Conservation (phyloP, 208 protist species). For the Wallacemonas sp. region DNA sequence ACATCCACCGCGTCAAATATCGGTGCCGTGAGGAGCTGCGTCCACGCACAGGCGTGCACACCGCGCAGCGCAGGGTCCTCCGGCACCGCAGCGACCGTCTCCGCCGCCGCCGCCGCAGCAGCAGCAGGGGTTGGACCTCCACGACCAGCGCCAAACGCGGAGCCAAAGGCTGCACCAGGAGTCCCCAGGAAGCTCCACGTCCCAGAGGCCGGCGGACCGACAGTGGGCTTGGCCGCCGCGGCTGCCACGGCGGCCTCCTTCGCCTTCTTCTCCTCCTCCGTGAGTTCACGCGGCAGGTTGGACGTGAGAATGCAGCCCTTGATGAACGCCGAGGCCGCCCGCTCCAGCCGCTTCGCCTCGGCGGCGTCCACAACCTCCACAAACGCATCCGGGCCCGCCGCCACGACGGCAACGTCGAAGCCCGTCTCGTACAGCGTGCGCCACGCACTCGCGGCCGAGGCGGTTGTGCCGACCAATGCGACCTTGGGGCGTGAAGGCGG, state of each 20-base stretch:
- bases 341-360: neutral
- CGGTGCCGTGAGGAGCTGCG: constrained; percentile 6
- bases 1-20: constrained; percentile 13
- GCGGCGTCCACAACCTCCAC: neutral
- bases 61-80: constrained; percentile 14
- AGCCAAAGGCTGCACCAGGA: neutral
- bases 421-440: constrained; percentile 19
- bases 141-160: neutral
- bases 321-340: constrained; percentile 21
- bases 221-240: neutral
- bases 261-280: constrained; percentile 12
- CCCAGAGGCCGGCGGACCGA: neutral
- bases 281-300: constrained; percentile 9
- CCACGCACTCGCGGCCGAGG: constrained; percentile 20
- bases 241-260: neutral
- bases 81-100: neutral
- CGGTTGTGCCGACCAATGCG: constrained; percentile 26
- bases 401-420: constrained; percentile 22
- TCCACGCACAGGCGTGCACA: constrained; percentile 1
- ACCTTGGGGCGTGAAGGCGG: constrained; percentile 18
- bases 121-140: neutral
- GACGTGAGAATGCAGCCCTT: constrained; percentile 23
- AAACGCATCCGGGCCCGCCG: constrained; percentile 1
- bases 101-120: neutral
- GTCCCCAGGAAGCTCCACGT: constrained; percentile 7